Evolutionary conservation across 2,329 filamentous ascomycete genomes (phyloP).

Genomic region (Colletotrichum falcatum): DNA sequence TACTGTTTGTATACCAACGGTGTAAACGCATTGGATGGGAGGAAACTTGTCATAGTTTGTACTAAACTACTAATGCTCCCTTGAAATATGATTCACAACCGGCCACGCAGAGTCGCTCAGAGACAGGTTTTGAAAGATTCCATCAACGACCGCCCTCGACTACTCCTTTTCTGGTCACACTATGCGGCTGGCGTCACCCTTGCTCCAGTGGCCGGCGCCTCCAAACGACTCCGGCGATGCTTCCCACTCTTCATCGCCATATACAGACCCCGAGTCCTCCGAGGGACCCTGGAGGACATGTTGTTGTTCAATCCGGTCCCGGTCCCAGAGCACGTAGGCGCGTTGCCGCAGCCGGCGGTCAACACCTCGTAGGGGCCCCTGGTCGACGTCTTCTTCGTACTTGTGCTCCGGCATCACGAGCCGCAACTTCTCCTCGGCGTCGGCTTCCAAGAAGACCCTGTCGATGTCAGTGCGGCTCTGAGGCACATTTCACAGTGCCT

Average conservation of each 20-base stretch:
- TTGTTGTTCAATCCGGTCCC: neutral
- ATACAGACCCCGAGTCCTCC: neutral
- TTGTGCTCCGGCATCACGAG: neutral
- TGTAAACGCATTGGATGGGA: accelerated
- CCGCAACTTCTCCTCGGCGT: neutral
- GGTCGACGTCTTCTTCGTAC: neutral
- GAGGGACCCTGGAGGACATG: neutral
- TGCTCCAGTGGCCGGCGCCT: neutral
- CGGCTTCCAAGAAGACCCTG: neutral
- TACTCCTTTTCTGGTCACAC: neutral
- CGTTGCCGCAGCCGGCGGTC: neutral
- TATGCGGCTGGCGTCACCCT: neutral
- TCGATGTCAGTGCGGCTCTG: neutral
- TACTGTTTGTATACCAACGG: neutral
- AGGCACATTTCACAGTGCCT: neutral
- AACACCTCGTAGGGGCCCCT: neutral
- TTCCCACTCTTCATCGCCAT: neutral
- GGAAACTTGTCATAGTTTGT: neutral
- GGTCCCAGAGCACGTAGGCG: constrained; percentile 2
- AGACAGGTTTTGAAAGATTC: neutral
- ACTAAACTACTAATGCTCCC: neutral
- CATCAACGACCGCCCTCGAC: neutral
- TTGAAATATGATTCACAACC: neutral
- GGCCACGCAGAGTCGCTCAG: neutral
- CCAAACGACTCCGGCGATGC: constrained; percentile 4